These are phyloP conservation scores for Candida ascalaphidarum DNA, from an alignment of 805 yeast species.

Conservation along the genomic window DNA sequence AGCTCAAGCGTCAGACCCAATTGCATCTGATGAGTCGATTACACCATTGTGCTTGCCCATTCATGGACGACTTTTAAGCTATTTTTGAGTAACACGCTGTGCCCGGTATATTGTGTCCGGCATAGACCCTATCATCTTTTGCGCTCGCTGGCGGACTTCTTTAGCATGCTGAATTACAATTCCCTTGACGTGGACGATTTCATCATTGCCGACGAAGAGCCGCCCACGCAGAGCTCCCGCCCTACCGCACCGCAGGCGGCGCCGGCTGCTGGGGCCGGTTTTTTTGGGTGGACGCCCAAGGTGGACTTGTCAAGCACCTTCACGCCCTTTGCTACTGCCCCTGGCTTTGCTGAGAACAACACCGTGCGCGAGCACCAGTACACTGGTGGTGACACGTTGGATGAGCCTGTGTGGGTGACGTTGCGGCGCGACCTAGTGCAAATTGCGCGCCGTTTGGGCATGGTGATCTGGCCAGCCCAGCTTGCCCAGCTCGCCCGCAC, in stretches of 20 bases:
- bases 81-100: too few species aligned
- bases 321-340: conserved; percentile 25
- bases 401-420: conserved; percentile 59
- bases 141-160: too few species aligned
- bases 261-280: background rate
- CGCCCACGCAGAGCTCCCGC: conserved; percentile 1
- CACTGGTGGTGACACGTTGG: conserved; percentile 64
- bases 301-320: conserved; percentile 9
- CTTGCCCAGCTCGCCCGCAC: conserved; percentile 24
- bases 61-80: too few species aligned
- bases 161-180: too few species aligned
- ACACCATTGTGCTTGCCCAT: too few species aligned
- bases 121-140: too few species aligned
- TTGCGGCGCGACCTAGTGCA: conserved; percentile 31
- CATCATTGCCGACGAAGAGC: conserved; percentile 30
- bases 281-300: conserved; percentile 7
- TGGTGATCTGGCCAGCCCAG: conserved; percentile 38
- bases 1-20: too few species aligned
- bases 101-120: too few species aligned
- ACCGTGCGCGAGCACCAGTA: conserved; percentile 40
- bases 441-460: conserved; percentile 25
- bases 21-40: too few species aligned
- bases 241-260: background rate
- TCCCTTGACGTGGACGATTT: conserved; percentile 19
- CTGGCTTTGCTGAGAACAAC: conserved; percentile 37